Evolutionary conservation across 2,329 filamentous ascomycete species (phyloP), one percentile per base, ranked within the genome.

Genomic region (Fusarium sp.): DNA sequence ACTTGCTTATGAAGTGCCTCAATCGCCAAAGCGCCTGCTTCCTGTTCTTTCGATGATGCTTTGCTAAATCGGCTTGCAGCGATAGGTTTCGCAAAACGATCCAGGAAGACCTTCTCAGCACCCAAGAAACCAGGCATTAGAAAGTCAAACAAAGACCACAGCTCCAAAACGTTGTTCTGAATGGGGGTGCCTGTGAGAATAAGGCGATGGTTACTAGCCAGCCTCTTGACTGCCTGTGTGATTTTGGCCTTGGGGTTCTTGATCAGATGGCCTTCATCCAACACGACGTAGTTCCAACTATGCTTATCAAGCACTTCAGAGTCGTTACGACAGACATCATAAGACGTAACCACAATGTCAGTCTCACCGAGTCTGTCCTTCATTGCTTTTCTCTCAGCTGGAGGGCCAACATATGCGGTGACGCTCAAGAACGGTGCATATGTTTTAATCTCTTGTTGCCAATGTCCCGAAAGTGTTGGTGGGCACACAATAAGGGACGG

Each of bases 1-100:
- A 99, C 97, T 78, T 99, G 96, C 79, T 99, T 99, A 82, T 99
- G 96, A 22, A 99, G 85, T n/a, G 96, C 96, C 80, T 99, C 96
- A 58, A 99, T 97, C 1, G 96, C 96, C 26, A 99, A 84, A 2
- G 97, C 97, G 55, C 97, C 96, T 5, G 94, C 94, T 83, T 99
- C 96, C 81, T 99, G 97, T 78, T 99, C 96, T 77, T 98, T 98
- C 0, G 96, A 98, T 2, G 95, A 98, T 2, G 96, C 97, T 79
- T 98, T 99, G 80, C 93, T 95, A 78, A 95, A 97, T 20, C 97
- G 92, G 76, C 94, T 97, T 6, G 95, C 95, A 2, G 95, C 93
- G 73, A 98, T 98, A 2, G 95, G 95, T 80, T 97, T 97, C 10
- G 95, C 94, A 73, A 98, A 98, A 5, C 95, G 90, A 79, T 98